A percentile compares a stretch with the other conserved stretches of the same genome.
These are phyloP conservation scores for Hippophae gyantsensis DNA, from an alignment of 306 rosid genomes.

Conservation along the genomic window DNA sequence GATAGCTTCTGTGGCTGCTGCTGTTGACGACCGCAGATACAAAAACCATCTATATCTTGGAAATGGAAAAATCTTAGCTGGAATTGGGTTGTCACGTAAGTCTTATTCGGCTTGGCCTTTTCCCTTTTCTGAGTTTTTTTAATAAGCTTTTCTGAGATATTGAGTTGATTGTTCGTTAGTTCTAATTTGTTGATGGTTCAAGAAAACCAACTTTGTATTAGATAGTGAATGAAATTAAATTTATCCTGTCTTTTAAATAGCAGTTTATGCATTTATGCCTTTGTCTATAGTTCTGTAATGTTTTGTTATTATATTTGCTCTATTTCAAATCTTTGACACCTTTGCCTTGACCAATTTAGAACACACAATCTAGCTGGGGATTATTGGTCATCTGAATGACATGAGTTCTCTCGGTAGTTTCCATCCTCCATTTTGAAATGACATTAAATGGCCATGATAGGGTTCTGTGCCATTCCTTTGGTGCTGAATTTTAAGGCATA, in stretches of 20 bases:
- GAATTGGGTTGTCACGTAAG: slow-evolving; percentile 94
- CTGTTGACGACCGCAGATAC: slow-evolving; percentile 97
- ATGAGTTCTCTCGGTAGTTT: not conserved
- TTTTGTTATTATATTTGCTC: not conserved
- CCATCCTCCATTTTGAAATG: not conserved
- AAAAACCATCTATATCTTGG: slow-evolving; percentile 91
- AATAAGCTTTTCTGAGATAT: too few relatives aligned
- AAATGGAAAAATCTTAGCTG: slow-evolving; percentile 85
- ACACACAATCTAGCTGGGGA: too few relatives aligned
- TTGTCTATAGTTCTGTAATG: not conserved
- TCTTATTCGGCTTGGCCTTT: slow-evolving; percentile 17
- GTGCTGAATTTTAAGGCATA: too few relatives aligned
- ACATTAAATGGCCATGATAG: not conserved
- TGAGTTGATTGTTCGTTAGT: too few relatives aligned
- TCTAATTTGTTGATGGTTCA: too few relatives aligned
- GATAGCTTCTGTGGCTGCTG: slow-evolving; percentile 93
- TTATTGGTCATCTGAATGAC: not conserved
- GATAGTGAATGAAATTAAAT: not conserved
- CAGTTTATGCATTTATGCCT: slow-evolving; percentile 1
- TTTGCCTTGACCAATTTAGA: not conserved
- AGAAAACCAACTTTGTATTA: too few relatives aligned
- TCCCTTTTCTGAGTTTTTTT: not conserved
- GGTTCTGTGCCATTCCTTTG: too few relatives aligned
- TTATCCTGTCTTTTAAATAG: not conserved
- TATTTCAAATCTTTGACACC: not conserved